These are phyloP conservation scores for Ganoderma boninense DNA, from an alignment of 1,284 basidiomycete species.

Conservation along the genomic window DNA sequence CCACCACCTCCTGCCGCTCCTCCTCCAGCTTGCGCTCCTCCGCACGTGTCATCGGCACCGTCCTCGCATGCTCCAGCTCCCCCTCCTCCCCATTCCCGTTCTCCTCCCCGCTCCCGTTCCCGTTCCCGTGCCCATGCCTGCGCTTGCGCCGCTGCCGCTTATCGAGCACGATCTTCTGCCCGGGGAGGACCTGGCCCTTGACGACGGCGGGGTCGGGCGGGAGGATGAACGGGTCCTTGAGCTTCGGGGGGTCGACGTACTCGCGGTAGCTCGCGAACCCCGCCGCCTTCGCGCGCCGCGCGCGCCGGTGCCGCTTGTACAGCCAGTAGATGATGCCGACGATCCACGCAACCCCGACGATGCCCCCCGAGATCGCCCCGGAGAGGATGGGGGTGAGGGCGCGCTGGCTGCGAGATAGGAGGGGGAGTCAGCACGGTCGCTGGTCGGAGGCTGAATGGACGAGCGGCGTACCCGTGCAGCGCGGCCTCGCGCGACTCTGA, in stretches of 20 bases:
- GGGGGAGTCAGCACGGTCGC: too few relatives aligned
- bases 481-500: slow-evolving; percentile 21
- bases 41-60: slow-evolving; percentile 39
- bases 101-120: slow-evolving; percentile 6
- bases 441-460: not conserved
- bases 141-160: slow-evolving; percentile 19
- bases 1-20: not conserved
- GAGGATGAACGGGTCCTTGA: slow-evolving; percentile 55
- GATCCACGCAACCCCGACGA: slow-evolving; percentile 60
- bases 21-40: slow-evolving; percentile 18
- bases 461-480: slow-evolving; percentile 43
- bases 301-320: slow-evolving; percentile 44
- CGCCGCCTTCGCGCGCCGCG: slow-evolving; percentile 38
- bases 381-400: slow-evolving; percentile 71
- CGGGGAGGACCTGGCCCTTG: slow-evolving; percentile 54
- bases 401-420: slow-evolving; percentile 49
- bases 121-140: not conserved
- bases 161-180: slow-evolving; percentile 50
- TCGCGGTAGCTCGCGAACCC: slow-evolving; percentile 41
- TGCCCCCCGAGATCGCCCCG: slow-evolving; percentile 64
- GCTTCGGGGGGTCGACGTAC: slow-evolving; percentile 42
- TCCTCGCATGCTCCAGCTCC: slow-evolving; percentile 45
- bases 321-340: slow-evolving; percentile 46
- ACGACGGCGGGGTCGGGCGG: slow-evolving; percentile 74
- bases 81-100: slow-evolving; percentile 1